A percentile compares a stretch with the other conserved stretches of the same genome.
These are phyloP conservation scores for Hanseniaspora lindneri DNA, from an alignment of 805 yeast genomes.

Conservation along the genomic window DNA sequence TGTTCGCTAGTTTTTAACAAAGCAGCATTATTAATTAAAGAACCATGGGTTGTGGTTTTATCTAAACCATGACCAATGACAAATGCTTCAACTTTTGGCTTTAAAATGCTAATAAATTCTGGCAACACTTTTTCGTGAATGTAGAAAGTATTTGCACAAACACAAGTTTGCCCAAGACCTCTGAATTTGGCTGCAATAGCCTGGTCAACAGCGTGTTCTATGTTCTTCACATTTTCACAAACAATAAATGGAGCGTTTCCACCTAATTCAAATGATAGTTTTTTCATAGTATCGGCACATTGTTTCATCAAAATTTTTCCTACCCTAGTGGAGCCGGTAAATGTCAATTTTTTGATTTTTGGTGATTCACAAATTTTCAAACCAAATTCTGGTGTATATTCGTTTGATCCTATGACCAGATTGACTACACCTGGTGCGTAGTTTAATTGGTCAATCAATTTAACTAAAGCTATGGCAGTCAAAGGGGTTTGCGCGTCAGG, in stretches of 20 bases:
- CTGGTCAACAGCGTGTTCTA: constrained; percentile 43
- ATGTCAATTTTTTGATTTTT: constrained; percentile 44
- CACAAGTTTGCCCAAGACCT: constrained; percentile 55
- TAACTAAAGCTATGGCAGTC: constrained; percentile 45
- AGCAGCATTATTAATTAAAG: constrained; percentile 41
- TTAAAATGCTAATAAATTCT: constrained; percentile 36
- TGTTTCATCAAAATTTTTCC: constrained; percentile 51
- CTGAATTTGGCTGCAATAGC: constrained; percentile 48
- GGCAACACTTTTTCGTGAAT: constrained; percentile 43
- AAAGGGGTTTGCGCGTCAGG: constrained; percentile 55
- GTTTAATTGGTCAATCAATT: constrained; percentile 47
- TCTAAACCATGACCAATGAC: constrained; percentile 49
- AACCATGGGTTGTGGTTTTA: constrained; percentile 42
- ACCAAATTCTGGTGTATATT: constrained; percentile 43
- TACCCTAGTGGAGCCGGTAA: constrained; percentile 54
- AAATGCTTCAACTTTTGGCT: constrained; percentile 36
- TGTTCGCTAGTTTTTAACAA: constrained; percentile 45
- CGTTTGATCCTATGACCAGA: constrained; percentile 36
- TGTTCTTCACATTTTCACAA: constrained; percentile 30
- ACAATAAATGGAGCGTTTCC: constrained; percentile 58
- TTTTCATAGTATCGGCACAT: constrained; percentile 45
- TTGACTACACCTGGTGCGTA: constrained; percentile 49
- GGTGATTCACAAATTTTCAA: constrained; percentile 38
- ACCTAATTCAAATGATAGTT: constrained; percentile 52
- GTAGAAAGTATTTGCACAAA: constrained; percentile 49